Base-by-base conservation (phyloP, 306 rosid genomes). In the Arachis stenosperma region DNA sequence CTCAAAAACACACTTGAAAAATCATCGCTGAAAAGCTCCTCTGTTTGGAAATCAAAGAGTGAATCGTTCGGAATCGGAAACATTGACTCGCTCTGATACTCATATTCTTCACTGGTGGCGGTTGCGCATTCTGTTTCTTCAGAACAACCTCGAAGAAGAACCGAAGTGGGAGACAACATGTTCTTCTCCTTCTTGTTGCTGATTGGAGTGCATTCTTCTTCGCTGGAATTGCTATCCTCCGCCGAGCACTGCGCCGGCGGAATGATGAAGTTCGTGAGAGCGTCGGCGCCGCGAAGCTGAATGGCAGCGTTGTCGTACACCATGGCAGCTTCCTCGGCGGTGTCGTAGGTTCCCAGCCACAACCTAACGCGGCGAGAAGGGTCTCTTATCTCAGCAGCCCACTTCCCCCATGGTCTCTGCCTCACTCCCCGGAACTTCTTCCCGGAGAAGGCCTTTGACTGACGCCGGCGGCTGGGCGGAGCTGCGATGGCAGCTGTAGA, bases 321-420 rank as follows among this genome's bases (percentile, higher is more conserved):
- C 89, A 84, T 82, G 9, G 99, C 99, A 0, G 99, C 99, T 56
- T 95, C 99, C 44, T 91, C 99, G 0, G 98, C 98, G 0, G 99
- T 90, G 54, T 91, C 89, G 67, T 84, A 95, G 9, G 99, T 95
- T 0, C 99, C 99, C 14, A 92, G 43, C 99, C 98, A 95, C 52
- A 88, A 60, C 74, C 99, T 83, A 2, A 90, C 88, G 3, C 97
- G 88, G 41, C 93, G 78, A 3, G 77, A 73, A 0, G 97, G 98
- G 66, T 95, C 99, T 22, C 99, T 81, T 73, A 95, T 95, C 90
- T 95, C 99, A 14, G 99, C 99, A 43, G 98, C 96, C 99, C 98
- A 95, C 74, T 90, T 95, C 1, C 98, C 99, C 99, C 98, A 95
- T 0, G 98, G 98, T 75, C 98, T 79, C 81, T 91, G 98, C 13